Percentiles rank a stretch among this genome's conserved stretches.
phyloP scores from a whole-genome alignment of 495 filamentous ascomycete species.

The Bacidia gigantensis region DNA sequence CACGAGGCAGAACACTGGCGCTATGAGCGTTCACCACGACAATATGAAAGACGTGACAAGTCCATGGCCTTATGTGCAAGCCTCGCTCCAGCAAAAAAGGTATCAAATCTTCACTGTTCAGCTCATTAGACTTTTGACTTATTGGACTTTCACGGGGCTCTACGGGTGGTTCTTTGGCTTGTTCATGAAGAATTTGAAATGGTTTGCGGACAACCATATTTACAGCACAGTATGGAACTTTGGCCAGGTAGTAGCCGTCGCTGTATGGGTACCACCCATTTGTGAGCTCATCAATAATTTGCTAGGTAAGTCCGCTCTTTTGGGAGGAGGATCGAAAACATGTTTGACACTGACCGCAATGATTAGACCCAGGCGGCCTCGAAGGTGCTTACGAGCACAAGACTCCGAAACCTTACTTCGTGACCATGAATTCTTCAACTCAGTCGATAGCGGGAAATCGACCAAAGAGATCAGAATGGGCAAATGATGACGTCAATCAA shows the following conservation, averaged over 20 bases:
- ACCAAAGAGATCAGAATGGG: too few relatives aligned
- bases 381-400: too few relatives aligned
- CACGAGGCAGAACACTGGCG: not conserved
- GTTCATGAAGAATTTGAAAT: constrained; percentile 4
- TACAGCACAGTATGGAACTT: constrained; percentile 13
- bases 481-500: too few relatives aligned
- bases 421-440: too few relatives aligned
- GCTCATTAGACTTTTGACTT: constrained; percentile 5
- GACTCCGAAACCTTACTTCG: too few relatives aligned
- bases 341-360: too few relatives aligned
- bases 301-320: too few relatives aligned
- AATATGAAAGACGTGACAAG: not conserved
- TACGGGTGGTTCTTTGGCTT: constrained; percentile 6
- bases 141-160: constrained; percentile 1
- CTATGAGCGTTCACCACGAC: not conserved
- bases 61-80: not conserved
- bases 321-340: too few relatives aligned
- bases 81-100: not conserved
- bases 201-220: constrained; percentile 4
- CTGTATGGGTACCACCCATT: constrained; percentile 12
- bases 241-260: constrained; percentile 15
- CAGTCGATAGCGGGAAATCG: too few relatives aligned
- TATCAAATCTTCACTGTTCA: not conserved
- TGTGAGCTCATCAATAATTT: too few relatives aligned
- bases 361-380: too few relatives aligned